Conservation (phyloP, 306 rosid genomes). For the Hippophae rhamnoides region DNA sequence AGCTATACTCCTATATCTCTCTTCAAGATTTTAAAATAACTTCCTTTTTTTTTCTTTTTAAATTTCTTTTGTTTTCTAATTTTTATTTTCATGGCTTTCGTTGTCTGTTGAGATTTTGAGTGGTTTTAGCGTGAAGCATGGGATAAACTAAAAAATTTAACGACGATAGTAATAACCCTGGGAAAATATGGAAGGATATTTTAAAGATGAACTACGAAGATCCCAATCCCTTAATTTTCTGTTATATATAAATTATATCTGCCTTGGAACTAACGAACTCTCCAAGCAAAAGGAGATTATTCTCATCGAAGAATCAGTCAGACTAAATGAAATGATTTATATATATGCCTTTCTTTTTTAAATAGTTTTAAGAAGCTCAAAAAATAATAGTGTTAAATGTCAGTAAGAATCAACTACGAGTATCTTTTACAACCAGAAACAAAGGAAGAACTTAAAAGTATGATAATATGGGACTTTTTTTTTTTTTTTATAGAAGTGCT, state of each 20-base stretch:
- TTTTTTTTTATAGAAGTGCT: constrained; percentile 4
- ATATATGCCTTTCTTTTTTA: background rate
- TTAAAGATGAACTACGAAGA: constrained; percentile 24
- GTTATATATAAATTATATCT: constrained; percentile 18
- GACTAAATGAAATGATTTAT: constrained; percentile 19
- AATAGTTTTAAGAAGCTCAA: background rate
- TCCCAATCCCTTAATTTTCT: constrained; percentile 5
- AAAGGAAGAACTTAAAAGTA: background rate
- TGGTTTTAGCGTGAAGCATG: constrained; percentile 40
- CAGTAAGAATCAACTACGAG: background rate
- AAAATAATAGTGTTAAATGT: background rate
- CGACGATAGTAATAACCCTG: too few species aligned
- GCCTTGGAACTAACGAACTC: constrained; percentile 35
- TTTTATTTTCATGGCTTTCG: constrained; percentile 2
- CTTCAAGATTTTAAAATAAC: background rate
- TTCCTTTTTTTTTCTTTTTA: background rate
- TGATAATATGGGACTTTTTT: background rate
- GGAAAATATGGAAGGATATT: constrained; percentile 1
- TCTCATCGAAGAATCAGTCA: constrained; percentile 50
- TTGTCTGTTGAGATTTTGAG: constrained; percentile 5
- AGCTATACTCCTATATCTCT: constrained; percentile 16
- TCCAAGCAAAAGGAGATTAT: constrained; percentile 20
- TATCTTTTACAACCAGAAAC: background rate
- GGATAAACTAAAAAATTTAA: constrained; percentile 12
- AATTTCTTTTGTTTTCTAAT: constrained; percentile 3